phyloP scores from a whole-genome alignment of 495 filamentous ascomycete species.

The Penicillium bovifimosum region DNA sequence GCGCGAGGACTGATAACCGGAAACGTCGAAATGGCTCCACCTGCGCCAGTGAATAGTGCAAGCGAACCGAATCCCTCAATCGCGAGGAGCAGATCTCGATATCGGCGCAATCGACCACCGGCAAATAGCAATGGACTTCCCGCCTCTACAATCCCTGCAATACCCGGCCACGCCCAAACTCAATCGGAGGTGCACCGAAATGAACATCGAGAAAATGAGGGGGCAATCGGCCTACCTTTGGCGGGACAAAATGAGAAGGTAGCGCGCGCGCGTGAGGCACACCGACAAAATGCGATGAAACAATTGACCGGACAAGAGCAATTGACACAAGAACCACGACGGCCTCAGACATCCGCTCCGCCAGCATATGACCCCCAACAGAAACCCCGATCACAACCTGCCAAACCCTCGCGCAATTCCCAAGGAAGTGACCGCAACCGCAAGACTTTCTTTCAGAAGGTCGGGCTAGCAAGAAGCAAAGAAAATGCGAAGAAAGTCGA shows the following conservation, averaged over 20 bases:
- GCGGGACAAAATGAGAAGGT: conserved; percentile 20
- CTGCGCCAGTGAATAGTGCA: background rate
- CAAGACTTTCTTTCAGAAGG: conserved; percentile 25
- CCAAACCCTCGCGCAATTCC: background rate
- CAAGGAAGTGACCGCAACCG: conserved; percentile 5
- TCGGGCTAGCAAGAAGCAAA: conserved; percentile 20
- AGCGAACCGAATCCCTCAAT: conserved; percentile 31
- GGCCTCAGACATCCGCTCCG: conserved; percentile 6
- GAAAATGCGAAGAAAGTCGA: conserved; percentile 8
- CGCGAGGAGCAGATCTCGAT: conserved; percentile 55
- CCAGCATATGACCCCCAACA: background rate
- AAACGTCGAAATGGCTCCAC: background rate
- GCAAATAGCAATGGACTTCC: conserved; percentile 16
- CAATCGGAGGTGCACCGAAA: background rate
- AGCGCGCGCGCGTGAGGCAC: conserved; percentile 39
- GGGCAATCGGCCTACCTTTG: background rate
- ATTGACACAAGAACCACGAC: conserved; percentile 15
- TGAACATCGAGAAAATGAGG: conserved; percentile 6
- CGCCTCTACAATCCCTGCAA: conserved; percentile 18
- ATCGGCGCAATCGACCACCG: conserved; percentile 41
- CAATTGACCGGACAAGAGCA: conserved; percentile 28
- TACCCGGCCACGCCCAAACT: conserved; percentile 19
- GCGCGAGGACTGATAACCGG: conserved; percentile 3
- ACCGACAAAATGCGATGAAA: conserved; percentile 34
- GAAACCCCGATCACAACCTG: background rate